These are phyloP conservation scores for Pythium grandisporangium DNA, from an alignment of 352 stramenopile genomes.

Conservation along the genomic window DNA sequence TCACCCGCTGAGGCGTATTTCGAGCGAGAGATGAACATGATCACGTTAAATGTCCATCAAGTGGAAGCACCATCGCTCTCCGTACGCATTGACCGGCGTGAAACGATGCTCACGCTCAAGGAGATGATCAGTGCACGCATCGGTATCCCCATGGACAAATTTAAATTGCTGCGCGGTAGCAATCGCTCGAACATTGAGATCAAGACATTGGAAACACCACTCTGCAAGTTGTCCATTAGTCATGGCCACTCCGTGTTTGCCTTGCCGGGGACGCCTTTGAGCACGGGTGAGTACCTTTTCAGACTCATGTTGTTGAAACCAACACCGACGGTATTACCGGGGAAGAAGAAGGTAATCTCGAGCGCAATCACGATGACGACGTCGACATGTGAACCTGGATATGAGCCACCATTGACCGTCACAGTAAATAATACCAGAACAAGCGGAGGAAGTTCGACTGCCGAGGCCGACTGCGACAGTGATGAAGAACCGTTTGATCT, in stretches of 20 bases:
- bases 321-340: background rate
- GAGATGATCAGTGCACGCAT: slow-evolving; percentile 41
- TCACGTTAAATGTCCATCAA: slow-evolving; percentile 70
- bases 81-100: slow-evolving; percentile 64
- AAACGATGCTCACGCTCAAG: slow-evolving; percentile 55
- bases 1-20: slow-evolving; percentile 58
- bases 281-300: slow-evolving; percentile 71
- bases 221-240: slow-evolving; percentile 67
- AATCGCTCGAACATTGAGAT: slow-evolving; percentile 68
- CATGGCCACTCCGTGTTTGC: slow-evolving; percentile 62
- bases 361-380: no score
- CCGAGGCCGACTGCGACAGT: background rate
- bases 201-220: slow-evolving; percentile 66
- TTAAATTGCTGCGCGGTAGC: slow-evolving; percentile 72
- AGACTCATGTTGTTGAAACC: slow-evolving; percentile 50
- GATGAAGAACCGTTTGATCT: slow-evolving; percentile 29
- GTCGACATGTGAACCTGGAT: background rate
- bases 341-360: background rate
- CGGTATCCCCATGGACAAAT: slow-evolving; percentile 30
- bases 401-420: slow-evolving; percentile 12
- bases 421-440: slow-evolving; percentile 8
- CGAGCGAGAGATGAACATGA: slow-evolving; percentile 72
- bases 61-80: slow-evolving; percentile 24
- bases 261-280: slow-evolving; percentile 53
- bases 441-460: slow-evolving; percentile 6